A percentile compares a stretch with the other conserved stretches of the same genome.
phyloP scores from a whole-genome alignment of 257 asterid species.

The Solanum pimpinellifolium region DNA sequence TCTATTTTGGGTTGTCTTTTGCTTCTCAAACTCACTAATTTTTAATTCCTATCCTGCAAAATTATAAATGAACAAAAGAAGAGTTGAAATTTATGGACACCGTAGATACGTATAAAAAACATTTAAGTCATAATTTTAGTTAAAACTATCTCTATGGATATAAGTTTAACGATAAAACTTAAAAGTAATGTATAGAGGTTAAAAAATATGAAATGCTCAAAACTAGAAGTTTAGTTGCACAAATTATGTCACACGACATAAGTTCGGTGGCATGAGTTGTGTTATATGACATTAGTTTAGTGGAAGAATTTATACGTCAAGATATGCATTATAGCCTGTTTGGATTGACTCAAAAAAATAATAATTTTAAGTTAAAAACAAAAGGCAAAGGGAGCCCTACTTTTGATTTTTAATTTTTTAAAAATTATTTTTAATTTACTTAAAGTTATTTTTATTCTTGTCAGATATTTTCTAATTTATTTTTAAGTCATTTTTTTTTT shows the following conservation, averaged over 20 bases:
- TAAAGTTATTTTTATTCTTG: no score
- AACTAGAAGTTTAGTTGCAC: not conserved
- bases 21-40: not conserved
- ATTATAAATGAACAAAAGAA: not conserved
- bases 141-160: not conserved
- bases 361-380: no score
- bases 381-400: no score
- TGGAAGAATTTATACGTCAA: not conserved
- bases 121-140: fast-evolving
- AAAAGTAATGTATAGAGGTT: not conserved
- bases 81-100: fast-evolving
- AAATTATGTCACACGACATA: not conserved
- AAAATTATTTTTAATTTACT: no score
- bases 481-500: no score
- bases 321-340: no score
- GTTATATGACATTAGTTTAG: not conserved
- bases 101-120: not conserved
- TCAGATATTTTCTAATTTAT: no score
- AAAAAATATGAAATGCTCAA: not conserved
- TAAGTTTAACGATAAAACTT: not conserved
- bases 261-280: not conserved
- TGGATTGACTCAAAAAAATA: no score
- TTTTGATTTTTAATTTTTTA: no score
- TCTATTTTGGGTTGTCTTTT: not conserved
- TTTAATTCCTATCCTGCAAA: not conserved